Evolutionary conservation across 805 yeast species (phyloP), one percentile per base, ranked within the genome.

Genomic region (Candida patagonica): DNA sequence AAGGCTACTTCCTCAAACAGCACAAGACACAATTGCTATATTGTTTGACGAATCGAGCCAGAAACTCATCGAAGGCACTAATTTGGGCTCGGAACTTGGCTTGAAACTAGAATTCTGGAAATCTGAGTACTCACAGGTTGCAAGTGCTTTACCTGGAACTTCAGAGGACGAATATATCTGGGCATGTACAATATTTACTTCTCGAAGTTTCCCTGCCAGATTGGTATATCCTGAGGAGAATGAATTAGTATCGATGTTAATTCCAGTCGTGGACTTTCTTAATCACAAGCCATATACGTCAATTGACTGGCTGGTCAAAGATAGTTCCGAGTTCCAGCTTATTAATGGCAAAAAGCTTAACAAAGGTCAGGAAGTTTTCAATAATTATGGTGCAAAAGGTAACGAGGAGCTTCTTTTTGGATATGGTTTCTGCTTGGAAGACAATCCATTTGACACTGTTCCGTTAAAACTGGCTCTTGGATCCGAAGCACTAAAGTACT

Each of bases 341-440:
- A 35, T 42, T 7, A 55, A 73, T 0, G 62, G 65, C 15, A 56
- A 64, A 3, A 32, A 41, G 6, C 23, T 37, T 49, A n/a, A 42
- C 2, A 47, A 45, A 1, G 72, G 71, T 1, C 55, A 60, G 2
- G 80, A 85, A 54, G 45, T 88, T 1, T 83, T 61, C 60, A 87
- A 87, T 55, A 83, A 84, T 58, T 87, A 88, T 58, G 96, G 96
- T 2, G 76, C 82, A 40, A 87, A 86, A 57, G 81, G 92, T 0
- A 87, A 86, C 53, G 94, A 83, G 47, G 95, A 85, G 47, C 50
- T 87, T 21, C 58, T 88, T 5, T 61, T 87, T 49, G 87, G 80
- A 0, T 88, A 88, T 56, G 96, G 96, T 0, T 88, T 88, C 59
- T 70, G 76, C 7, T 36, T 77, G 2, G 69, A 68, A 13, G 61